Base-by-base conservation (phyloP, 306 rosid species). In the Bauhinia variegata region DNA sequence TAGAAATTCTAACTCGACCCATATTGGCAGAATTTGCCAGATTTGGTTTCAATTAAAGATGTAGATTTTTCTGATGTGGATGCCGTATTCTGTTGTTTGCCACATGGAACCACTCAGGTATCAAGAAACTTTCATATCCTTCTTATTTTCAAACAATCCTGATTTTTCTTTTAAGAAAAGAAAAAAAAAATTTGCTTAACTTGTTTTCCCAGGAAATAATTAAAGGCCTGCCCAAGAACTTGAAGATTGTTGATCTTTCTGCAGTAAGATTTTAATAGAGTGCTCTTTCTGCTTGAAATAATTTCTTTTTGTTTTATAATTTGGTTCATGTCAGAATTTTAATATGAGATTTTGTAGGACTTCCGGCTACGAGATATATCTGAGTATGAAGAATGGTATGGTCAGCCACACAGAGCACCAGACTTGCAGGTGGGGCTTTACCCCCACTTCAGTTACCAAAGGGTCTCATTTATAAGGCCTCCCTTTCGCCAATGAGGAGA, bases 201-300 rank as follows among this genome's bases (percentile, higher is more conserved):
- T n/a, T n/a, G n/a, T n/a, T n/a, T 64, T 70, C 68, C 12, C 91
- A 93, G 98, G 97, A 93, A 69, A 91, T 93, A 65, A 88, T 93
- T 55, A 93, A 84, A 71, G 91, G 84, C 41, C 97, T 93, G 60
- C 96, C 98, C 9, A 70, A 51, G 73, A 80, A 81, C 76, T 81
- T 89, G 89, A 93, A 93, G 88, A 87, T 89, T 81, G 98, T 93
- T 75, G 98, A 93, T 80, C 98, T 93, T 67, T 93, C 98, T 63
- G 98, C 98, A 65, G 98, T 93, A 89, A 54, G 93, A 66, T 68
- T 69, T 65, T 3, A 52, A 49, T 56, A 12, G 19, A 33, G n/a
- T n/a, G 19, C 36, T 53, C 49, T 43, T 5, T 36, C 32, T 3
- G 33, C 28, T 51, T 55, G 50, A 67, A 15, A 62, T 6, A 19